These are phyloP conservation scores for Leptographium galeiforme DNA, from an alignment of 2,329 filamentous ascomycete species.

Conservation along the genomic window DNA sequence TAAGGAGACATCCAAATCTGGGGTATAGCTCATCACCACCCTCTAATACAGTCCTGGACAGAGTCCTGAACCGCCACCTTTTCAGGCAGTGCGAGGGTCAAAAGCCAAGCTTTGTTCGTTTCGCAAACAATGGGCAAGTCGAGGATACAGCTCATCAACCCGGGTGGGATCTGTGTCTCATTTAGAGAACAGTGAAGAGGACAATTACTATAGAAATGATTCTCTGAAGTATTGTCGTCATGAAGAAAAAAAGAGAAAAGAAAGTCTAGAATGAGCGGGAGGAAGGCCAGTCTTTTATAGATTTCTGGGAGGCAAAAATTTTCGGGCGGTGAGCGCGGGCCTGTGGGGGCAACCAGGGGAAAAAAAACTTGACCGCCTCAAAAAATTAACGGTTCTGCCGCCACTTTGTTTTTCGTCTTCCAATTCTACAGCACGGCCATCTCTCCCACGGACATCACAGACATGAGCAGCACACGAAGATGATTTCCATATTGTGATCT, in stretches of 20 bases:
- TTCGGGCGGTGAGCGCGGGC: background rate
- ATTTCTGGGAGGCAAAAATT: background rate
- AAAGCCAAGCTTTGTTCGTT: conserved; percentile 45
- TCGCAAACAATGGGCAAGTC: conserved; percentile 23
- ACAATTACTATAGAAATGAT: conserved; percentile 99
- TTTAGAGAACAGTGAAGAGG: conserved; percentile 83
- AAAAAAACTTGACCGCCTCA: background rate
- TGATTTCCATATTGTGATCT: background rate
- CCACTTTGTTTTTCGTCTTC: background rate
- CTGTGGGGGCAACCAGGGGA: background rate
- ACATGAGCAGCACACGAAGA: no score
- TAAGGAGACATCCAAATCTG: conserved; percentile 48
- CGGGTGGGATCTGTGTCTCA: conserved; percentile 89
- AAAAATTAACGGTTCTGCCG: background rate
- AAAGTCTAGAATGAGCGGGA: conserved; percentile 19
- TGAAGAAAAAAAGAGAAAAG: conserved; percentile 37
- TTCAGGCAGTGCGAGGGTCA: conserved; percentile 47
- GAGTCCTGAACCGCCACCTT: conserved; percentile 38
- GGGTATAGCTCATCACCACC: conserved; percentile 94
- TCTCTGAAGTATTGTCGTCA: conserved; percentile 60
- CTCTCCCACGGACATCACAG: background rate
- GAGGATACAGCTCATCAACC: conserved; percentile 84
- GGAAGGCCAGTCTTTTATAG: conserved; percentile 26
- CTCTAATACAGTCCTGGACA: conserved; percentile 52
- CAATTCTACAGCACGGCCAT: background rate